These are phyloP conservation scores for Raphanus sativus DNA, from an alignment of 345 rosid genomes.

Conservation along the genomic window DNA sequence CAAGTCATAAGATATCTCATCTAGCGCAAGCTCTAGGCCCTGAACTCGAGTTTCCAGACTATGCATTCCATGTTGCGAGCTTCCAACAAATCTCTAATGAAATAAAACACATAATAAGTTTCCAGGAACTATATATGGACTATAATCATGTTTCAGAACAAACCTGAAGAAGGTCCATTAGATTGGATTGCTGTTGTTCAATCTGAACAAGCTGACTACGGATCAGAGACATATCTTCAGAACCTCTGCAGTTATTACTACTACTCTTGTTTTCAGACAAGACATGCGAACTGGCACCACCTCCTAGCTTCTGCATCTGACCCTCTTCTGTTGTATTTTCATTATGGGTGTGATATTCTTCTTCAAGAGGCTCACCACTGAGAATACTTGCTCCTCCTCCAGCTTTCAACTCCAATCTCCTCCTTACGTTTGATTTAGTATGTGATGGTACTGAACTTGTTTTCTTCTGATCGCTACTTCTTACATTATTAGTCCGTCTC, in stretches of 20 bases:
- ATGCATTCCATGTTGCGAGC: slow-evolving; percentile 77
- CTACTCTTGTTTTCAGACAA: slow-evolving; percentile 48
- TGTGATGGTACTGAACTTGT: slow-evolving; percentile 27
- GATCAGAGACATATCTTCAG: slow-evolving; percentile 70
- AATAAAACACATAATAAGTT: not conserved
- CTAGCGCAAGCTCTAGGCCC: slow-evolving; percentile 81
- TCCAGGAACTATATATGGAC: not conserved
- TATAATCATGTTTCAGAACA: slow-evolving; percentile 30
- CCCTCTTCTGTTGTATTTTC: slow-evolving; percentile 21
- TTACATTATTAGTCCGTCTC: slow-evolving; percentile 52
- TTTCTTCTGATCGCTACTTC: slow-evolving; percentile 48
- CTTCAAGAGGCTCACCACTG: slow-evolving; percentile 32
- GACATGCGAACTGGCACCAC: slow-evolving; percentile 50
- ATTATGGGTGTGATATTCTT: slow-evolving; percentile 5
- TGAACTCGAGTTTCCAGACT: slow-evolving; percentile 86
- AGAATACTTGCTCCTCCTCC: slow-evolving; percentile 37
- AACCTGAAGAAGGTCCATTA: slow-evolving; percentile 87
- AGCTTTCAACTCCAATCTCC: slow-evolving; percentile 55
- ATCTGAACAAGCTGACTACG: slow-evolving; percentile 88
- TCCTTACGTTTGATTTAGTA: slow-evolving; percentile 47
- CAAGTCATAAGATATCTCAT: slow-evolving; percentile 89
- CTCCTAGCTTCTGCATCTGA: slow-evolving; percentile 47
- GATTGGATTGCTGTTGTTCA: slow-evolving; percentile 87
- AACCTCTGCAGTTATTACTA: slow-evolving; percentile 58
- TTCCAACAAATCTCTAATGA: slow-evolving; percentile 76